These are phyloP conservation scores for Truncatella angustata DNA, from an alignment of 2,329 filamentous ascomycete species.

Conservation along the genomic window DNA sequence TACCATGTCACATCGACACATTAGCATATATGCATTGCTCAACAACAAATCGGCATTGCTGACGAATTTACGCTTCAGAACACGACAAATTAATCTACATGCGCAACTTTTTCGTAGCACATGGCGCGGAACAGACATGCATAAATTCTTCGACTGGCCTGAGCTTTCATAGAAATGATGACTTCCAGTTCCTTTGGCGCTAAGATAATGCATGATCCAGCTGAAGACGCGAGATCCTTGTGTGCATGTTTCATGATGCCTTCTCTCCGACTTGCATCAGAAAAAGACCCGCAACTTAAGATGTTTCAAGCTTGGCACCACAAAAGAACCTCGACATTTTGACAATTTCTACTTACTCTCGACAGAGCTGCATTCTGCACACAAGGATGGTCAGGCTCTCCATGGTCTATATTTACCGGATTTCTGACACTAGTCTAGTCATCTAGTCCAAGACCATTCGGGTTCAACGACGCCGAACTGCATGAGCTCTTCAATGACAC, in stretches of 20 bases:
- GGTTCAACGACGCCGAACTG: too few relatives aligned
- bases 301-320: slow-evolving; percentile 6
- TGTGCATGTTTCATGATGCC: neutral
- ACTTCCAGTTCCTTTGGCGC: neutral
- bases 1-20: too few relatives aligned
- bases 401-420: neutral
- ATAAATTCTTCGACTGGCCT: neutral
- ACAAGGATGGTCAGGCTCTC: neutral
- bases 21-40: too few relatives aligned
- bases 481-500: too few relatives aligned
- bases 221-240: slow-evolving; percentile 3
- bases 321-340: neutral
- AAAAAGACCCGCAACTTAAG: neutral
- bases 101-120: neutral
- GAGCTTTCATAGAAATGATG: neutral
- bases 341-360: neutral
- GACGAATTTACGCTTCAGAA: neutral
- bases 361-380: neutral
- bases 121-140: too few relatives aligned
- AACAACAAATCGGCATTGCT: too few relatives aligned
- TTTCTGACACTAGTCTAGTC: neutral
- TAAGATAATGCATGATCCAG: neutral
- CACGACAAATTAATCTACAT: too few relatives aligned
- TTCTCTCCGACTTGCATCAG: neutral
- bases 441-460: too few relatives aligned